Evolutionary conservation across 768 basidiomycete genomes (phyloP), one percentile per base, ranked within the genome.

Genomic region (Lentinula raphanica): DNA sequence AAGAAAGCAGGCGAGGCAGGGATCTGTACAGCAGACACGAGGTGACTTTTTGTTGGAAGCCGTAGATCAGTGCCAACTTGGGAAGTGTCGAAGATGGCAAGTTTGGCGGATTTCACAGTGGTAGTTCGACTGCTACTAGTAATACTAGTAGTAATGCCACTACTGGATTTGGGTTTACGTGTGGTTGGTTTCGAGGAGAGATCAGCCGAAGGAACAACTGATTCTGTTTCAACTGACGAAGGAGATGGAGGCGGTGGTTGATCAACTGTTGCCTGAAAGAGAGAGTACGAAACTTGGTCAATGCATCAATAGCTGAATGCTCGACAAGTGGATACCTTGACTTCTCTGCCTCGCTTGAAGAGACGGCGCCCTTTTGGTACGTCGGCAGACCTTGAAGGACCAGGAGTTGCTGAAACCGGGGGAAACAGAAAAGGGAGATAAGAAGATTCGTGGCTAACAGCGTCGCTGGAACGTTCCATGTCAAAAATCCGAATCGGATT

Each of bases 341-440:
- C 69, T 66, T 84, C 81, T 57, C 75, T 64, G 23, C 84, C 84
- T 46, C 72, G 70, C 58, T 79, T 79, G 61, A 85, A 86, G 11
- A 69, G 72, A 54, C 85, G 77, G 50, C 84, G 75, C 38, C 85
- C 85, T 65, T 73, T 74, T 55, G 72, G 70, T 50, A 56, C 71
- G 4, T 32, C 28, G 9, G 44, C 59, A 31, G 66, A n/a, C n/a
- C n/a, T n/a, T n/a, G n/a, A 59, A 45, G 63, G 65, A 64, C 49
- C 51, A 64, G 56, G 50, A 56, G 68, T 59, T 27, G 55, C 68
- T 7, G 64, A 61, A 50, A 68, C 60, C 42, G 77, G 71, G 55
- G 77, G 70, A 63, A 85, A 86, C 17, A 87, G 69, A 68, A 88
- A 88, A 3, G 86, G 86, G 27, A 87, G 67, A 68, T 86, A 87